phyloP scores from a whole-genome alignment of 495 filamentous ascomycete genomes.

The Collariella sp. region DNA sequence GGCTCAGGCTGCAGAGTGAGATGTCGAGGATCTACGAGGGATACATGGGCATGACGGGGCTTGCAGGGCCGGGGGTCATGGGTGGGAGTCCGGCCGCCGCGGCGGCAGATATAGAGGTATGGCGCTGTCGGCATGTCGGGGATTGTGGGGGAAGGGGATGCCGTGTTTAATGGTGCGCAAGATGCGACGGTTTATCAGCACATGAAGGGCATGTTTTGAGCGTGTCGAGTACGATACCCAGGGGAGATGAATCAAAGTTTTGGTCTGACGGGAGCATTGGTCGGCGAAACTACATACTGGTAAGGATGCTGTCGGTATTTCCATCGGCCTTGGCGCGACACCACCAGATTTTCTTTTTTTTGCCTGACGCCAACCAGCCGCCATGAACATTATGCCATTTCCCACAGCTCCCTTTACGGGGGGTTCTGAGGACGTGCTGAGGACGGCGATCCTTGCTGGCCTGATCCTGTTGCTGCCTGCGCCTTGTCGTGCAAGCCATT shows the following conservation, averaged over 20 bases:
- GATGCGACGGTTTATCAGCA: slow-evolving; percentile 12
- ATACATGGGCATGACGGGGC: slow-evolving; percentile 8
- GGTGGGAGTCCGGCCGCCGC: background rate
- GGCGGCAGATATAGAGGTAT: background rate
- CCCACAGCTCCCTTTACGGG: too few species aligned
- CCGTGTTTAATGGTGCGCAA: background rate
- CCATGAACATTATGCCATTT: too few species aligned
- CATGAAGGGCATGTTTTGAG: slow-evolving; percentile 20
- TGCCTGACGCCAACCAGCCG: too few species aligned
- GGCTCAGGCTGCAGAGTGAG: slow-evolving; percentile 36
- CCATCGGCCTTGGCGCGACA: too few species aligned
- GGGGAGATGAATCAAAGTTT: too few species aligned
- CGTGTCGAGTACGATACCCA: background rate
- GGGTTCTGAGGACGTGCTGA: too few species aligned
- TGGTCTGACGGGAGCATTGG: too few species aligned
- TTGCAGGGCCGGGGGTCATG: background rate
- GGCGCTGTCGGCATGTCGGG: background rate
- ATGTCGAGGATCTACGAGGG: slow-evolving; percentile 40
- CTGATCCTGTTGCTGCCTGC: background rate
- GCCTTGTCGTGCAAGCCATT: background rate
- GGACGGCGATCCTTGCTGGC: too few species aligned
- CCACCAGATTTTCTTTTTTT: too few species aligned
- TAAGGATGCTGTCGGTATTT: too few species aligned
- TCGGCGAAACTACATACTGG: too few species aligned
- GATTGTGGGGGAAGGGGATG: background rate